phyloP scores from a whole-genome alignment of 2,329 filamentous ascomycete species.

The Apiospora arundinis region DNA sequence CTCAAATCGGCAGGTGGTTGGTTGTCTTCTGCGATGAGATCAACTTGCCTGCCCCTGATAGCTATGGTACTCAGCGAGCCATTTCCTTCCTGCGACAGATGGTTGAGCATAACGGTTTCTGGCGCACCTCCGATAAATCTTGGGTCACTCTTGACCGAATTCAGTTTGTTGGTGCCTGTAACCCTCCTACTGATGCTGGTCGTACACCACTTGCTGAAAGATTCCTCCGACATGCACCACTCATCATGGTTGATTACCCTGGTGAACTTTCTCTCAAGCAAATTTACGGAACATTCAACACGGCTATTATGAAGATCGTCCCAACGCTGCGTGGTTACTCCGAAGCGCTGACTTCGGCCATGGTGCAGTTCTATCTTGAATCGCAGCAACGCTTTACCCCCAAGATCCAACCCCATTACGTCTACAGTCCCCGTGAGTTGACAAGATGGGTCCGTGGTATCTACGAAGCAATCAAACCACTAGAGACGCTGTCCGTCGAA shows the following conservation, averaged over 20 bases:
- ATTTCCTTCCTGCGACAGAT: constrained; percentile 98
- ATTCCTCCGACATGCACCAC: constrained; percentile 95
- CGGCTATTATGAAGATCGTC: constrained; percentile 94
- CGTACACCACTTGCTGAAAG: constrained; percentile 92
- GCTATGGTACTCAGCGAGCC: constrained; percentile 95
- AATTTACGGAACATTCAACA: constrained; percentile 99
- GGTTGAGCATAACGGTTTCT: constrained; percentile 99
- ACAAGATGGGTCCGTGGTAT: constrained; percentile 97
- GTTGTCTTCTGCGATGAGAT: constrained; percentile 99
- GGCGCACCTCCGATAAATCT: constrained; percentile 94
- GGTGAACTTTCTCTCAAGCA: constrained; percentile 93
- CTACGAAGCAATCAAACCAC: constrained; percentile 93
- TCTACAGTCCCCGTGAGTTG: constrained; percentile 98
- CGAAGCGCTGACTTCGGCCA: constrained; percentile 91
- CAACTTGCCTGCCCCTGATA: constrained; percentile 96
- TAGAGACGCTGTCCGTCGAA: constrained; percentile 87
- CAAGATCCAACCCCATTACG: constrained; percentile 97
- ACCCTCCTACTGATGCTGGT: constrained; percentile 95
- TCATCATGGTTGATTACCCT: constrained; percentile 99
- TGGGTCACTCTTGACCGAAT: constrained; percentile 98
- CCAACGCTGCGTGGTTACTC: constrained; percentile 94
- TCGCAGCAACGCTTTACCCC: constrained; percentile 95
- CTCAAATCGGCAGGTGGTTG: constrained; percentile 95
- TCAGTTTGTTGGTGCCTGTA: constrained; percentile 98
- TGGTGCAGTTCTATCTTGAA: constrained; percentile 96